These are phyloP conservation scores for Tricholoma saponaceum DNA, from an alignment of 768 basidiomycete genomes.

Conservation along the genomic window DNA sequence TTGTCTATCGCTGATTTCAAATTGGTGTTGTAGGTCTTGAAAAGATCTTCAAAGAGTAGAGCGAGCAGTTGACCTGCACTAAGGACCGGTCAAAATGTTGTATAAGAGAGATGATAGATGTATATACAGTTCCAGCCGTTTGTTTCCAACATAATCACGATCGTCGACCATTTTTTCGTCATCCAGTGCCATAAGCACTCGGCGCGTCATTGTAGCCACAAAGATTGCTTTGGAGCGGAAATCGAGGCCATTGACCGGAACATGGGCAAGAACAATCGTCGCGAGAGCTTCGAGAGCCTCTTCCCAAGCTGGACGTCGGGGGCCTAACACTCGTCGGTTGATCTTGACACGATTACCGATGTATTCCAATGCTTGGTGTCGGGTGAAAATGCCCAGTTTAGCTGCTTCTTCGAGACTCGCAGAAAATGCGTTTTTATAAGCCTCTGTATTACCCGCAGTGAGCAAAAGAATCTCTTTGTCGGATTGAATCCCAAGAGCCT, in stretches of 20 bases:
- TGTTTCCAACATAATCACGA: slow-evolving; percentile 98
- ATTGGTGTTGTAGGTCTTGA: slow-evolving; percentile 97
- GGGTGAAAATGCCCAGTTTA: slow-evolving; percentile 85
- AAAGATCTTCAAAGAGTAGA: slow-evolving; percentile 94
- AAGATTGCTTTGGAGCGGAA: slow-evolving; percentile 94
- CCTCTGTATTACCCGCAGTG: slow-evolving; percentile 88
- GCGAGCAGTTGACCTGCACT: slow-evolving; percentile 96
- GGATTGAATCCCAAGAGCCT: slow-evolving; percentile 93
- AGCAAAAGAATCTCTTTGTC: slow-evolving; percentile 97
- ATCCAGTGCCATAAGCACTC: slow-evolving; percentile 95
- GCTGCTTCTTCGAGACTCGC: slow-evolving; percentile 93
- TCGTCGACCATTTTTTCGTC: slow-evolving; percentile 98
- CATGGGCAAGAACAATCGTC: slow-evolving; percentile 94
- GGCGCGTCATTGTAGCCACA: slow-evolving; percentile 94
- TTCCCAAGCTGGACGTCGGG: slow-evolving; percentile 83
- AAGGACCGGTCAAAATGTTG: slow-evolving; percentile 8
- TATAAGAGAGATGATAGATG: slow-evolving; percentile 5
- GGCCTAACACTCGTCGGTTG: slow-evolving; percentile 76
- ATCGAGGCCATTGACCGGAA: slow-evolving; percentile 85
- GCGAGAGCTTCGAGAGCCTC: slow-evolving; percentile 96
- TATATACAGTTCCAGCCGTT: slow-evolving; percentile 91
- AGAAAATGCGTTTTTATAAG: slow-evolving; percentile 82
- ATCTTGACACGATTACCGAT: slow-evolving; percentile 92
- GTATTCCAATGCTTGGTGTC: slow-evolving; percentile 92
- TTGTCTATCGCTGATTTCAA: slow-evolving; percentile 96